Base-by-base conservation (phyloP, 805 yeast species). In the Myxozyma mucilagina region DNA sequence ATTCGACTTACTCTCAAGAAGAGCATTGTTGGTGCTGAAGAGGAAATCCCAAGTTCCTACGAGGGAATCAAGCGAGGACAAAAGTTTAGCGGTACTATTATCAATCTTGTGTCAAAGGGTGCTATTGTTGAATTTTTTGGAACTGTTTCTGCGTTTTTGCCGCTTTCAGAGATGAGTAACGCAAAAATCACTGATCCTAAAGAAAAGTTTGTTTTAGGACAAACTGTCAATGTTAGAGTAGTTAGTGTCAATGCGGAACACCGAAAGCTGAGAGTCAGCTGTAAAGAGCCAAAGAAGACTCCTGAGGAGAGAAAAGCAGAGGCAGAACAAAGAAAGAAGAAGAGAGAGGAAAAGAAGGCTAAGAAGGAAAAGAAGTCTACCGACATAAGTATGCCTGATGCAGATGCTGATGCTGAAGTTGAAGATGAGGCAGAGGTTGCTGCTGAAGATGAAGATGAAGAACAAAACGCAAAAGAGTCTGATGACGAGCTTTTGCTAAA, bases 101-200 rank as follows among this genome's bases (percentile, higher is more conserved):
- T 86, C 61, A 79, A 82, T 38, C 82, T 93, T 68, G 83, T 83
- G 52, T 85, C 86, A 60, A 79, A 81, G 60, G 99, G 99, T 69
- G 96, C 89, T 50, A 76, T 91, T 47, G 84, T 94, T 6, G 83
- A 91, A 14, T 91, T 94, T 71, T 92, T 90, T 70, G 96, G 94
- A 57, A 79, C 80, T 56, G 73, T 89, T 47, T 83, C 80, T 66
- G 99, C 91, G 0, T 92, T 84, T 72, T 78, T 94, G 63, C 98
- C 99, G 35, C 84, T 86, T 66, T 79, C 86, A 57, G 98, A 94
- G 76, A 89, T 94, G 69, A 87, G 96, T 56, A 98, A 94, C 75
- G 85, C 96, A 0, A 89, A 82, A 72, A 94, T 92, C 43, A 80
- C 79, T 54, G 83, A 84, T 57, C 91, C 97, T 18, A 83, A 82